A percentile compares a stretch with the other conserved stretches of the same genome.
These are phyloP conservation scores for Nymphaea colorata DNA, from an alignment of 164 flowering plant species.

Conservation along the genomic window DNA sequence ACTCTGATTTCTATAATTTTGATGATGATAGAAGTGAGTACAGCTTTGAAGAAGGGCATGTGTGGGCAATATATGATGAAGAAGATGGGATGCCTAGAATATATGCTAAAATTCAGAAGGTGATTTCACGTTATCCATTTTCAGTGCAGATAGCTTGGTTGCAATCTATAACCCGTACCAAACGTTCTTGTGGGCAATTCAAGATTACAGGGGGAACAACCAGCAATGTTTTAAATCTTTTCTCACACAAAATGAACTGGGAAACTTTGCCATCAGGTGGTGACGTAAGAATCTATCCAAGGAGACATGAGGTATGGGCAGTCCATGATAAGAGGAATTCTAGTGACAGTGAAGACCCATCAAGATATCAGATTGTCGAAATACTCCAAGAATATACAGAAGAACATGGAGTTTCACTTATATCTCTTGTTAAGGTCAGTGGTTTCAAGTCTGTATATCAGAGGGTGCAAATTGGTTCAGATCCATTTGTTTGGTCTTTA, in stretches of 20 bases:
- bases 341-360: background rate
- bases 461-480: background rate
- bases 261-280: background rate
- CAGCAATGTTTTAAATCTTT: background rate
- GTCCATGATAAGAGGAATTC: background rate
- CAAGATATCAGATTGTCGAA: background rate
- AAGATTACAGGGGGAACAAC: background rate
- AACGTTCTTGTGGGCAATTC: background rate
- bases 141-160: background rate
- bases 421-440: background rate
- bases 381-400: background rate
- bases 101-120: constrained; percentile 1
- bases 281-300: background rate
- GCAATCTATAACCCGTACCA: background rate
- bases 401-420: background rate
- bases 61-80: constrained; percentile 3
- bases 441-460: background rate
- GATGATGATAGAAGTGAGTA: background rate
- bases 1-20: constrained; percentile 3
- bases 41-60: background rate
- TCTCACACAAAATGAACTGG: background rate
- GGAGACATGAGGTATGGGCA: background rate
- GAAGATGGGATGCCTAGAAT: constrained; percentile 1
- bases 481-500: background rate
- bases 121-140: background rate